phyloP scores from a whole-genome alignment of 208 protist genomes.

The Crithidia mellificae region DNA sequence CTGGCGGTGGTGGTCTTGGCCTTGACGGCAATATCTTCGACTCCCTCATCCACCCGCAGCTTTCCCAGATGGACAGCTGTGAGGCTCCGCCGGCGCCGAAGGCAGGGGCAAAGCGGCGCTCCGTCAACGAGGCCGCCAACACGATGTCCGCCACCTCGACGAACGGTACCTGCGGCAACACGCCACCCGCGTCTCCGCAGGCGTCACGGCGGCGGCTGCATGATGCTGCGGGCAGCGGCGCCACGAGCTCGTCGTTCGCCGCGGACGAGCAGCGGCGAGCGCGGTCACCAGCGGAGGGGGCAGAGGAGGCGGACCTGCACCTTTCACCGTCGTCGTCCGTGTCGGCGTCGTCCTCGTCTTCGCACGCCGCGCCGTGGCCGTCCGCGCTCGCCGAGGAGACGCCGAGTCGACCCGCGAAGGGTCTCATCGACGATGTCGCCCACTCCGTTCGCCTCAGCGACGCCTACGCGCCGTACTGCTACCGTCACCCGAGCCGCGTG shows the following conservation, averaged over 20 bases:
- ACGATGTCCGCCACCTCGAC: constrained; percentile 1
- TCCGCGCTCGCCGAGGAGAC: neutral
- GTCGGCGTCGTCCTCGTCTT: constrained; percentile 7
- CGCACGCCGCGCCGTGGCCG: constrained; percentile 3
- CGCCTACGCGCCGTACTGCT: constrained; percentile 72
- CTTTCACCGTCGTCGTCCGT: constrained; percentile 3
- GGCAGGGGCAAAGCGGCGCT: constrained; percentile 12
- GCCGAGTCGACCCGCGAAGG: constrained; percentile 2
- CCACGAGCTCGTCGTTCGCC: neutral
- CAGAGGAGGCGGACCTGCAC: too few relatives aligned
- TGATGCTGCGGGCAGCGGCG: neutral
- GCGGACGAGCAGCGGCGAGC: neutral
- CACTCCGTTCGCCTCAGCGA: constrained; percentile 59
- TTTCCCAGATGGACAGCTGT: constrained; percentile 18
- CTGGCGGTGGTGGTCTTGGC: too few relatives aligned
- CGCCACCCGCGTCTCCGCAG: constrained; percentile 8
- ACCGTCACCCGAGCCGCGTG: constrained; percentile 53
- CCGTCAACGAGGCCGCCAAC: constrained; percentile 4
- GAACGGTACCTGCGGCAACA: constrained; percentile 13
- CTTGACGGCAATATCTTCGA: constrained; percentile 8
- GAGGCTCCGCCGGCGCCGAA: constrained; percentile 17
- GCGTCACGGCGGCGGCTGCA: constrained; percentile 2
- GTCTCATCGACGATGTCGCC: constrained; percentile 30
- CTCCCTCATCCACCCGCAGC: constrained; percentile 18
- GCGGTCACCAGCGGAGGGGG: neutral